Percentiles rank a stretch among this genome's conserved stretches.
Evolutionary conservation across 2,329 filamentous ascomycete species (phyloP).

Genomic region (Didymella lethalis): DNA sequence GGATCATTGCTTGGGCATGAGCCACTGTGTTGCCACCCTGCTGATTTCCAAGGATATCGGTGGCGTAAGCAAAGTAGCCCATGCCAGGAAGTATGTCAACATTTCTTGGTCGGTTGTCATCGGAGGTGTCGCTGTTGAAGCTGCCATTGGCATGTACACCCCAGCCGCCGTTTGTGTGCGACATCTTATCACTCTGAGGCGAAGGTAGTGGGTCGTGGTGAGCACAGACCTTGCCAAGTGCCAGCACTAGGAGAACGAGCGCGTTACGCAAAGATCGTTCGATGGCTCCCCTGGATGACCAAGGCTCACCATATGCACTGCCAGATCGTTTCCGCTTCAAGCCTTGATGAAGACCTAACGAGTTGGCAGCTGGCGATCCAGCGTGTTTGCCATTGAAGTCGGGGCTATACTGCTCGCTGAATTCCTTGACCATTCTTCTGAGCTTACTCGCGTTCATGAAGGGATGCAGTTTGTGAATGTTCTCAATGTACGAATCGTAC

Average conservation of each 20-base stretch:
- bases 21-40: conserved; percentile 80
- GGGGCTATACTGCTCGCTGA: conserved; percentile 46
- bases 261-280: conserved; percentile 65
- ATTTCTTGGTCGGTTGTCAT: conserved; percentile 62
- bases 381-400: conserved; percentile 31
- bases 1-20: conserved; percentile 83
- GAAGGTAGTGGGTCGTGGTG: conserved; percentile 61
- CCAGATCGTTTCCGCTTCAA: conserved; percentile 49
- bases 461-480: conserved; percentile 71
- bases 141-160: conserved; percentile 47
- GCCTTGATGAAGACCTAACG: conserved; percentile 34
- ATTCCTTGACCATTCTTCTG: conserved; percentile 62
- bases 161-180: conserved; percentile 29
- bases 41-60: conserved; percentile 84
- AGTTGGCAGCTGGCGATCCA: conserved; percentile 34
- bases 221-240: conserved; percentile 82
- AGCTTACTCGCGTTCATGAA: conserved; percentile 65
- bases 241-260: conserved; percentile 81
- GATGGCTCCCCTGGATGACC: conserved; percentile 34
- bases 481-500: conserved; percentile 63
- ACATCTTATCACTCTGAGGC: conserved; percentile 61
- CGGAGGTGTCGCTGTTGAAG: conserved; percentile 37
- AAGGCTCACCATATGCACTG: conserved; percentile 38
- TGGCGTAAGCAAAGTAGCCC: conserved; percentile 86
- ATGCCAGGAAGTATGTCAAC: conserved; percentile 87